Base-by-base conservation (phyloP, 768 basidiomycete species). In the Pilatotrama ljubarskyi region DNA sequence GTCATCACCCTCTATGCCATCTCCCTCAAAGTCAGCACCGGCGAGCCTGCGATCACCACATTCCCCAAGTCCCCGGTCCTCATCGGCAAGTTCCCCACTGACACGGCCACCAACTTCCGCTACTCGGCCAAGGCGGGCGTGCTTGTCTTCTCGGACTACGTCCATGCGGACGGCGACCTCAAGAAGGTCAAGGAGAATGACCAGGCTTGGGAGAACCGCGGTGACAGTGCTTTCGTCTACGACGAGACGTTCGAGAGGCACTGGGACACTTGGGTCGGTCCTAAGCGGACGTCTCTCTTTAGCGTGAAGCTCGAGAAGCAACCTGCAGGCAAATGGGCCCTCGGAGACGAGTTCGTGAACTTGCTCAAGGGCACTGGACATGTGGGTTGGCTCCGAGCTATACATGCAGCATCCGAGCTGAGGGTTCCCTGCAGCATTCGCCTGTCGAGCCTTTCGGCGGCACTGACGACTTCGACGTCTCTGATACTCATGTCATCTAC, bases 391-490 rank as follows among this genome's bases (percentile, higher is more conserved):
- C 14, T 2, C 40, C 17, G 22, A 8, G 17, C 11, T 56, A 38
- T 17, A 22, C 18, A 58, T 10, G 9, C 44, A 13, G 8, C 44
- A 22, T 50, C 32, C 35, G 7, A 7, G 7, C 18, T 3, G n/a
- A 26, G 20, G 7, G 26, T 42, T 20, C 43, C 7, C 22, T 26
- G 13, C 26, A 92, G 90, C 79, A 82, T 69, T 73, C 79, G 18
- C 93, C 92, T 17, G 88, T 94, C 43, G 89, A 92, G 68, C 91
- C 93, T 7, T 93, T 95, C 64, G 93, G 93, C n/a, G 90, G 85
- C 43, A 81, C 83, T 1, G 86, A 88, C 61, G 88, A 95, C 75
- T 91, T 91, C 68, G 87, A 91, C 69, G 80, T 92, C 26, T 90
- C 88, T 5, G 70, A 76, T 2, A 77, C 78, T 11, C 80, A 87